Percentiles rank a stretch among this genome's conserved stretches.
These are phyloP conservation scores for Acacia pycnantha DNA, from an alignment of 331 rosid genomes.

Conservation along the genomic window DNA sequence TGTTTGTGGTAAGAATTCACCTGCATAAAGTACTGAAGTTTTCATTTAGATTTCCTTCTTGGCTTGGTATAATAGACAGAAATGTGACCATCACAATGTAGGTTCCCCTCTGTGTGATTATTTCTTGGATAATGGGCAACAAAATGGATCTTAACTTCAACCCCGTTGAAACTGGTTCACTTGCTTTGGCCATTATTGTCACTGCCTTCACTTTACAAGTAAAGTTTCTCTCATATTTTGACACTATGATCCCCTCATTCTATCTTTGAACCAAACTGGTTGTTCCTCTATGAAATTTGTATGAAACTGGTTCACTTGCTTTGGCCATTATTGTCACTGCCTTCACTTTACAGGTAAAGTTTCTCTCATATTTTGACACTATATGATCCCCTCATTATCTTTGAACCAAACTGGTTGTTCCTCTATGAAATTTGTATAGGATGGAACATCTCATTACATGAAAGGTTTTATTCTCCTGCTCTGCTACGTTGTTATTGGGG, in stretches of 20 bases:
- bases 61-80: background rate
- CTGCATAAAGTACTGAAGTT: background rate
- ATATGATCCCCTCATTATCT: no score
- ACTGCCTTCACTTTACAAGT: slow-evolving; percentile 78
- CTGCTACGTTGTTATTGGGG: slow-evolving; percentile 63
- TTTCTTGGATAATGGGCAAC: slow-evolving; percentile 74
- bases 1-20: slow-evolving; percentile 63
- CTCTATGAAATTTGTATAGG: no score
- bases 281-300: background rate
- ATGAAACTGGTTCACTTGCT: no score
- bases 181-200: slow-evolving; percentile 59
- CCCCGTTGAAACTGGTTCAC: slow-evolving; percentile 67
- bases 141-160: slow-evolving; percentile 78
- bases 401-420: no score
- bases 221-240: background rate
- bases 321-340: no score
- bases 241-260: background rate
- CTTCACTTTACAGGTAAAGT: no score
- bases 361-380: no score
- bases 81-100: slow-evolving; percentile 24
- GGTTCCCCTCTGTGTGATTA: slow-evolving; percentile 77
- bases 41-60: background rate
- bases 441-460: slow-evolving; percentile 85
- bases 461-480: slow-evolving; percentile 77
- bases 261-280: background rate